These are phyloP conservation scores for Ligustrum vulgare DNA, from an alignment of 257 asterid genomes.

Conservation along the genomic window DNA sequence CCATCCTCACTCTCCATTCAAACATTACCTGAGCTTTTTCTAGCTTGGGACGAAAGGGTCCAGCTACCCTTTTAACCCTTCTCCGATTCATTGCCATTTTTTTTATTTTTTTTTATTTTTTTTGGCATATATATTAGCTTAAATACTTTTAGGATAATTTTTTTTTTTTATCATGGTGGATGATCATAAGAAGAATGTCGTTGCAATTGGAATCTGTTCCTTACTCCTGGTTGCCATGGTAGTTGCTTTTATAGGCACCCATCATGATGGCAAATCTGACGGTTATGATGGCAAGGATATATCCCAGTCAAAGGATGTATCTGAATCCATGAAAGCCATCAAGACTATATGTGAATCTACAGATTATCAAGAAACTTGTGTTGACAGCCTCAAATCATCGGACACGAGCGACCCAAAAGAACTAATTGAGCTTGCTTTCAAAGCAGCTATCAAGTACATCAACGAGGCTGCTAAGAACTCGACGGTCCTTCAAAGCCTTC, in stretches of 20 bases:
- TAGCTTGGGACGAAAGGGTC: slow-evolving; percentile 31
- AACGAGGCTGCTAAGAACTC: slow-evolving; percentile 46
- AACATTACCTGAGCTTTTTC: slow-evolving; percentile 2
- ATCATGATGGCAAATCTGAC: not conserved
- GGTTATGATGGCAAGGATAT: slow-evolving; percentile 6
- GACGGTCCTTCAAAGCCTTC: slow-evolving; percentile 28
- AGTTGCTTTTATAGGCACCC: slow-evolving; percentile 40
- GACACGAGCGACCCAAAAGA: slow-evolving; percentile 63
- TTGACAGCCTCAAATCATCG: slow-evolving; percentile 40
- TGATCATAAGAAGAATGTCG: slow-evolving; percentile 38
- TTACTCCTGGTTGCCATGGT: slow-evolving; percentile 58
- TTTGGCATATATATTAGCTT: not conserved
- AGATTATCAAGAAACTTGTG: slow-evolving; percentile 57
- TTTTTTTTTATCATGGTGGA: slow-evolving; percentile 39
- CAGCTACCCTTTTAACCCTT: slow-evolving; percentile 21
- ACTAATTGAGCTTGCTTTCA: slow-evolving; percentile 56
- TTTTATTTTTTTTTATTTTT: too few relatives aligned
- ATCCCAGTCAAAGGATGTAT: slow-evolving; percentile 36
- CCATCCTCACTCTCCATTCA: not conserved
- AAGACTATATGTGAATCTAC: slow-evolving; percentile 63
- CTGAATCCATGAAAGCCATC: slow-evolving; percentile 58
- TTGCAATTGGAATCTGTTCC: slow-evolving; percentile 40
- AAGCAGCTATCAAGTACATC: slow-evolving; percentile 38
- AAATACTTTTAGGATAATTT: not conserved
- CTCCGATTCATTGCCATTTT: slow-evolving; percentile 15